Base-by-base conservation (phyloP, 106 monocot genomes). In the Allium sativum region DNA sequence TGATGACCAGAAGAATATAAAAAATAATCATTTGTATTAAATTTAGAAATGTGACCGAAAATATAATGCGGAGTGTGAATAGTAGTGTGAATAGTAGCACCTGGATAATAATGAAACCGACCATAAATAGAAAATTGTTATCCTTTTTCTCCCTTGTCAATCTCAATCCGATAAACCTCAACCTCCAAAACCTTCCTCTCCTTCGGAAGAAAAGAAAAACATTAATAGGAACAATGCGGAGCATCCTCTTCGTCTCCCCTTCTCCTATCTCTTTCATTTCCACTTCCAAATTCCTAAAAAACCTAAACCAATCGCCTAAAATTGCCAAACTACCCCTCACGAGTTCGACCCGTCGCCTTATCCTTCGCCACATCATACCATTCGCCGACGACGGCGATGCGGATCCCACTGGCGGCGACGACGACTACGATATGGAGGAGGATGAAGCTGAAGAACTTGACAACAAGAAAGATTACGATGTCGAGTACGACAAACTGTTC, bases 381-480 rank as follows among this genome's bases (percentile, higher is more conserved):
- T 74, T 70, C 7, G 79, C 78, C 74, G 87, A 89, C 11, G 87
- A 70, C 20, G 90, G 84, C 70, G 83, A 60, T 53, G 89, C 77
- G 18, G 71, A 75, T 43, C 79, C 61, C 14, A 79, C 68, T 50
- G 68, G 75, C 8, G 83, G 81, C 40, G 95, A 84, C 65, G 90
- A 83, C 71, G 76, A 87, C 79, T 70, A 76, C 65, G 84, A 65
- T 67, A 71, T 62, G 22, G 93, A 83, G 40, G 89, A 76, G 65
- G 89, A 83, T 7, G 87, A 94, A 68, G 86, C 68, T n/a, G 94
- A 94, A 66, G 95, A 95, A 72, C 21, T 89, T 7, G 94, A 95
- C 77, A 95, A 95, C 77, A 89, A 90, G 84, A 84, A 82, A 79
- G 95, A 95, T 75, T 95, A 95, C 79, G 95, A 95, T 68, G 84